These are phyloP conservation scores for Colletotrichum godetiae DNA, from an alignment of 2,329 filamentous ascomycete genomes.

Conservation along the genomic window DNA sequence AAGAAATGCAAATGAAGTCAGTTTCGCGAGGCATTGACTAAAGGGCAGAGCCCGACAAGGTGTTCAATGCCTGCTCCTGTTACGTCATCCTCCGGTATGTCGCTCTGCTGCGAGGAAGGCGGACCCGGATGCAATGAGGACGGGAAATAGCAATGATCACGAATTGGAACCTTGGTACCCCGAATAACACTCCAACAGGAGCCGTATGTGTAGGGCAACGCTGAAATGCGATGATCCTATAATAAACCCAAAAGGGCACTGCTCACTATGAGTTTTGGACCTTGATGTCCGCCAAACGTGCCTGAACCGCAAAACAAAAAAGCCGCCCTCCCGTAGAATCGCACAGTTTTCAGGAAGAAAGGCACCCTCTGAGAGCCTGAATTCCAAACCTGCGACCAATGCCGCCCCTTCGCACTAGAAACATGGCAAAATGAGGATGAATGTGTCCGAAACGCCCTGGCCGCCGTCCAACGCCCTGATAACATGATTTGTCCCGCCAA, in stretches of 20 bases:
- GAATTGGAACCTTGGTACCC: not conserved
- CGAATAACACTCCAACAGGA: not conserved
- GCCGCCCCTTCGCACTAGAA: not conserved
- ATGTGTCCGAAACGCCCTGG: conserved; percentile 25
- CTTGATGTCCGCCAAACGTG: not conserved
- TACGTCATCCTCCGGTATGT: conserved; percentile 21
- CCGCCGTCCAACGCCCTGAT: conserved; percentile 29
- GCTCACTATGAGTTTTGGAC: conserved; percentile 3
- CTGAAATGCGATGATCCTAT: conserved; percentile 5
- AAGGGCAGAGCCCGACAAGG: not conserved
- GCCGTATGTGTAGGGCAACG: not conserved
- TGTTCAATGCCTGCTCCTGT: not conserved
- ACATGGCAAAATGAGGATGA: not conserved
- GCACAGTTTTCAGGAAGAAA: not conserved
- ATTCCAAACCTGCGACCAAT: not conserved
- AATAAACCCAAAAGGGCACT: not conserved
- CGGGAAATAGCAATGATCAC: not conserved
- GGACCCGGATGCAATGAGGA: not conserved
- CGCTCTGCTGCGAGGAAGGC: not conserved
- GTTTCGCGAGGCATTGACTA: not conserved
- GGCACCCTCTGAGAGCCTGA: not conserved
- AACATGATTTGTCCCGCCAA: conserved; percentile 23
- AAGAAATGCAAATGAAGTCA: not conserved
- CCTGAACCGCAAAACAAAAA: conserved; percentile 7
- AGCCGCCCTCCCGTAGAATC: conserved; percentile 12